Evolutionary conservation across 306 rosid species (phyloP), one percentile per base, ranked within the genome.

Genomic region (Quercus bicolor): DNA sequence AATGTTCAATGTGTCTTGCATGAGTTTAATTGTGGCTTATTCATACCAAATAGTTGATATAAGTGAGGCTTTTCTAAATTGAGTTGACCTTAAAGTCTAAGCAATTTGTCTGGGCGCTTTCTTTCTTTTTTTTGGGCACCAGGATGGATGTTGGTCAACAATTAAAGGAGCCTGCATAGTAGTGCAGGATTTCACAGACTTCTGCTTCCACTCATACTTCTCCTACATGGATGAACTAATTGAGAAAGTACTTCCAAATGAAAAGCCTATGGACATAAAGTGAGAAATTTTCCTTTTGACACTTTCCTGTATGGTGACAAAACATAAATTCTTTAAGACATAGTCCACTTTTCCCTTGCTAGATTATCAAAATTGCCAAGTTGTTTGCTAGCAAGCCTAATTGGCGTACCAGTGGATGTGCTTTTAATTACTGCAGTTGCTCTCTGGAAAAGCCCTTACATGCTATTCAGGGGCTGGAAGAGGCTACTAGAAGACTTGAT

Each of bases 151-250:
- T 80, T 88, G 87, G 88, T 87, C 91, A 55, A 91, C 97, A 51
- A 84, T 91, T 73, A 81, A 87, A 86, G 85, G 88, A 60, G 81
- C 93, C 80, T 90, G 88, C 85, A 80, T 65, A 16, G 82, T 86
- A 26, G 98, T 93, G 74, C 85, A 77, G 80, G 97, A 93, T 82
- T 82, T 90, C 56, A 89, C 87, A 31, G 93, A 93, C 75, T 91
- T 90, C 74, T 91, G 93, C 81, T 93, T 91, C 69, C 92, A 91
- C 82, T 93, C 98, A 20, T 93, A 88, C 77, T 93, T 93, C 81
- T 91, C 98, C 73, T 93, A 83, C 80, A 90, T 90, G 93, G 98
- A 93, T 86, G 97, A 91, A 53, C 85, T 93, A 60, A 80, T 91
- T 73, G 93, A 87, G 80, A 77, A 83, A 45, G 76, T 90, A 75